Conservation (phyloP, 106 monocot genomes). For the Phalaenopsis equestris region DNA sequence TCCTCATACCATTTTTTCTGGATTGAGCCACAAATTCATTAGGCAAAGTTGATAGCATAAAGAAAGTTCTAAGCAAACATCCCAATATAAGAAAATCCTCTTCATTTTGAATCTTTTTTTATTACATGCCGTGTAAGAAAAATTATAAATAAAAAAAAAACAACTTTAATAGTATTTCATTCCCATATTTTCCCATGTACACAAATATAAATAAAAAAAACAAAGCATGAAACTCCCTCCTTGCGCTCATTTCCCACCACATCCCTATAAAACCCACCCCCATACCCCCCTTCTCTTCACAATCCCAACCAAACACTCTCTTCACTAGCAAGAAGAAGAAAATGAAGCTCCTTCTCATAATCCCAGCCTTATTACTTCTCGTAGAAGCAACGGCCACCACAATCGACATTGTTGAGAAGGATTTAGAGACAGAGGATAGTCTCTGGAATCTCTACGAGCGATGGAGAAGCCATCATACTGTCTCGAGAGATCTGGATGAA, state of each 20-base stretch:
- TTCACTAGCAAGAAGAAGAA: background rate
- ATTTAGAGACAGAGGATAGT: slow-evolving; percentile 43
- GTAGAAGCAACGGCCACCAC: background rate
- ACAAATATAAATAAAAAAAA: too few species aligned
- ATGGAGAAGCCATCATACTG: slow-evolving; percentile 44
- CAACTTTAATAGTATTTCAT: too few species aligned
- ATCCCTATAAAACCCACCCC: background rate
- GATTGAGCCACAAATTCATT: too few species aligned
- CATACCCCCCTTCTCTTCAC: background rate
- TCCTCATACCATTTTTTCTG: too few species aligned
- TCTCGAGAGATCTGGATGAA: slow-evolving; percentile 36
- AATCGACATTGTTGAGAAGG: slow-evolving; percentile 36
- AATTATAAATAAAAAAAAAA: too few species aligned
- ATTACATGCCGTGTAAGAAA: too few species aligned
- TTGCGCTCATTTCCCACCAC: background rate
- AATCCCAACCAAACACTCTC: background rate
- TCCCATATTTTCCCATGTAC: too few species aligned
- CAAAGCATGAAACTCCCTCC: background rate
- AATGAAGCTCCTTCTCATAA: background rate
- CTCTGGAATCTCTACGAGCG: slow-evolving; percentile 48
- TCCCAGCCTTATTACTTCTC: background rate
- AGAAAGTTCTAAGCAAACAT: too few species aligned
- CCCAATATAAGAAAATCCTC: too few species aligned
- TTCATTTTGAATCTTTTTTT: too few species aligned
- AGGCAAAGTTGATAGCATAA: too few species aligned